Evolutionary conservation across 2,329 filamentous ascomycete species (phyloP), one percentile per base, ranked within the genome.

Genomic region (Myrmaecium sp.): DNA sequence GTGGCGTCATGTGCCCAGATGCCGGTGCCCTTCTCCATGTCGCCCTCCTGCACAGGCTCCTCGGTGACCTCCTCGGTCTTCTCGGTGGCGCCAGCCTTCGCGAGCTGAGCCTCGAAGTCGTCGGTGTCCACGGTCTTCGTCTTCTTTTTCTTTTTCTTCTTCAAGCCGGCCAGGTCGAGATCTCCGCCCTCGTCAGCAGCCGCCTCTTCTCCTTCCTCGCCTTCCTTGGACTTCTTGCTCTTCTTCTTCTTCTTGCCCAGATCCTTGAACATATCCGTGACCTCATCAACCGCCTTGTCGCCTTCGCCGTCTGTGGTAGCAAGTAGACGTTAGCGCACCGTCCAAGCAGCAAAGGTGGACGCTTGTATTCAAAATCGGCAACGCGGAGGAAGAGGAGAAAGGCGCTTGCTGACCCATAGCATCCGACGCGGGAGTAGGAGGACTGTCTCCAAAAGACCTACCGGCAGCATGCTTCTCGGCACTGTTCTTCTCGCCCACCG

Each of bases 141-240:
- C 53, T 75, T 77, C 67, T 76, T 78, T 61, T 76, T 84, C 63
- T 92, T 94, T 64, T 94, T 95, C 58, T 83, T 78, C 54, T 74
- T 73, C 47, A 89, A 66, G 37, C 74, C 62, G 25, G 62, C 62
- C 20, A 64, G 56, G 49, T 82, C 73, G 40, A 78, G 73, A 32
- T 62, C 65, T 40, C 58, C 61, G 42, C 73, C 69, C 34, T 60
- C 65, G 23, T 64, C 65, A 15, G 57, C 53, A 11, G 54, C 51
- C 15, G 54, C 52, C 20, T 56, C 66, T 14, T 66, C 61, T 27
- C 43, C 47, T 29, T 56, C 65, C 30, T 51, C 58, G 29, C 55
- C 65, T 40, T 74, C 67, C 49, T 71, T 68, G 32, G 62, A 49
- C 54, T 69, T 65, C 53, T 62, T 61, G 30, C 55, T 52, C 53